Conservation (phyloP, 169 alveolate species). For the Toxoplasma gondii region DNA sequence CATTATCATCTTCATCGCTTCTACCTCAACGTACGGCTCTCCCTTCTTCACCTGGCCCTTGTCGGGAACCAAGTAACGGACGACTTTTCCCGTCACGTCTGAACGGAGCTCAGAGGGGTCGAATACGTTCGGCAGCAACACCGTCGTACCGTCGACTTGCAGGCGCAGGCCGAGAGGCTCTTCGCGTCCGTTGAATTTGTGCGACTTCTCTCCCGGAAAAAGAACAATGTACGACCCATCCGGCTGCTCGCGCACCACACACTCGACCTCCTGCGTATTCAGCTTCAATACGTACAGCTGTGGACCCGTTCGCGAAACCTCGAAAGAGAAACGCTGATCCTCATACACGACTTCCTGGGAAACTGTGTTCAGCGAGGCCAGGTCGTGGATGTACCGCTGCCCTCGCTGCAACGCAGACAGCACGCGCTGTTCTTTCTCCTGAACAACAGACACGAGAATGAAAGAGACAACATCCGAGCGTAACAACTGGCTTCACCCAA, state of each 20-base stretch:
- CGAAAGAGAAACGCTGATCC: slow-evolving; percentile 62
- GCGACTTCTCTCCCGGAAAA: slow-evolving; percentile 32
- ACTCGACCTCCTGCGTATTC: slow-evolving; percentile 20
- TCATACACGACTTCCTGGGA: slow-evolving; percentile 63
- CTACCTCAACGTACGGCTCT: slow-evolving; percentile 82
- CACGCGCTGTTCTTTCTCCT: slow-evolving; percentile 28
- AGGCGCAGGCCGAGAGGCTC: slow-evolving; percentile 54
- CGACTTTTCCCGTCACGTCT: slow-evolving; percentile 66
- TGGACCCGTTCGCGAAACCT: slow-evolving; percentile 45
- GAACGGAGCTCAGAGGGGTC: slow-evolving; percentile 68
- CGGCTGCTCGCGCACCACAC: slow-evolving; percentile 68
- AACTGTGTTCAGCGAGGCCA: slow-evolving; percentile 20
- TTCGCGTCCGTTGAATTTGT: slow-evolving; percentile 43
- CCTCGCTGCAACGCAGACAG: slow-evolving; percentile 12
- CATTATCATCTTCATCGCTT: slow-evolving; percentile 86
- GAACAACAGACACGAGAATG: background rate
- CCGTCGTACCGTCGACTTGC: slow-evolving; percentile 40
- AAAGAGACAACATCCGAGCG: too few species aligned
- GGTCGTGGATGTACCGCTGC: background rate
- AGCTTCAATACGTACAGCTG: slow-evolving; percentile 43
- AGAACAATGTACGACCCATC: slow-evolving; percentile 71
- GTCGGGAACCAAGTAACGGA: slow-evolving; percentile 69
- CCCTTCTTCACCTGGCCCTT: slow-evolving; percentile 76
- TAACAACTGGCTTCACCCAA: too few species aligned
- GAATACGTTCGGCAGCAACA: slow-evolving; percentile 28